These are phyloP conservation scores for Colletotrichum sp. DNA, from an alignment of 2,329 filamentous ascomycete genomes.

Conservation along the genomic window DNA sequence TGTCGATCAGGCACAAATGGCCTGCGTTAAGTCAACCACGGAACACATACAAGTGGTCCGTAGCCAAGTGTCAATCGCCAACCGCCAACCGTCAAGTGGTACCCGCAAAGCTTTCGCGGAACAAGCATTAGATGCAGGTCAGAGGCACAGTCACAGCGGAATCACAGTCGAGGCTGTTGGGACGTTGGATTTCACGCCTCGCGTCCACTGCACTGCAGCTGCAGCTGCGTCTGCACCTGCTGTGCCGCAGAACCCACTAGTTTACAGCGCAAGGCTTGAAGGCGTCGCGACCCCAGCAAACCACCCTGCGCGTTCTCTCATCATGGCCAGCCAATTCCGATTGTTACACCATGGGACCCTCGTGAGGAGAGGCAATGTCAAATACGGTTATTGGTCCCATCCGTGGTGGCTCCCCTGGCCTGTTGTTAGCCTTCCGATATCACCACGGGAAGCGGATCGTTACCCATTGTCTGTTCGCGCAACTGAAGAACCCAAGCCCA, in stretches of 20 bases:
- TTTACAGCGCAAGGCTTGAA: not conserved
- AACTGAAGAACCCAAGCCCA: not conserved
- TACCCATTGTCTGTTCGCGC: constrained; percentile 16
- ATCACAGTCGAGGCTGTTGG: not conserved
- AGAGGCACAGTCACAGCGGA: constrained; percentile 1
- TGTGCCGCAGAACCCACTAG: not conserved
- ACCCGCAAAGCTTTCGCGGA: not conserved
- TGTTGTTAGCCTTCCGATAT: not conserved
- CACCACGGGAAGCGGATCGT: constrained; percentile 8
- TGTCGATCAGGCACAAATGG: not conserved
- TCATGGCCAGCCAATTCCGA: not conserved
- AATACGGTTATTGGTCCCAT: constrained; percentile 7
- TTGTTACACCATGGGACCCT: not conserved
- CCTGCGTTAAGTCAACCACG: not conserved
- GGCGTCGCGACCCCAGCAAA: not conserved
- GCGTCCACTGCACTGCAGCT: not conserved
- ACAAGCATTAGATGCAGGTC: not conserved
- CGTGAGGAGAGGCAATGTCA: not conserved
- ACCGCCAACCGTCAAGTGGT: not conserved
- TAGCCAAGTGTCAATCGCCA: not conserved
- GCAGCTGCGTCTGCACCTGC: not conserved
- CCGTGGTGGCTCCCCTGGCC: not conserved
- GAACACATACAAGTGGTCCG: not conserved
- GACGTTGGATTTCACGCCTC: not conserved
- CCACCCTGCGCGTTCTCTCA: not conserved